Evolutionary conservation across 1,139 yeast species (phyloP).

Genomic region (Blastobotrys illinoisensis): DNA sequence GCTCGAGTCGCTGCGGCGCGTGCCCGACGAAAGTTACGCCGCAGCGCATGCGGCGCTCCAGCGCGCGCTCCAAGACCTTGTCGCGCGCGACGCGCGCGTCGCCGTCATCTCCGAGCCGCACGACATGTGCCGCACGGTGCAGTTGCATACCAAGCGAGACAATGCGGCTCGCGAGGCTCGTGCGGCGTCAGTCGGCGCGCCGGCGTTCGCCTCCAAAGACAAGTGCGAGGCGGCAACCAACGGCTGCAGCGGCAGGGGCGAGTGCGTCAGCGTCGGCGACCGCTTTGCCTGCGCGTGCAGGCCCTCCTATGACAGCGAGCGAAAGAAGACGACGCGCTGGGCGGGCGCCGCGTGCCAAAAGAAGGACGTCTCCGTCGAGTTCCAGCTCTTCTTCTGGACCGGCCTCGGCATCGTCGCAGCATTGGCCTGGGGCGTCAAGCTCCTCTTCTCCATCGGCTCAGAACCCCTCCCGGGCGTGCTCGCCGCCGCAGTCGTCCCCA

Average conservation of each 20-base stretch:
- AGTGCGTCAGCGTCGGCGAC: conserved; percentile 41
- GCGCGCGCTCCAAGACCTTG: conserved; percentile 8
- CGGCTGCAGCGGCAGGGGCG: conserved; percentile 60
- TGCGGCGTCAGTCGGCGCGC: conserved; percentile 3
- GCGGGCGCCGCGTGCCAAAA: conserved; percentile 63
- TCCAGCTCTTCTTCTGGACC: conserved; percentile 66
- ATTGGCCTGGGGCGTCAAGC: conserved; percentile 49
- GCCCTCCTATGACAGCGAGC: conserved; percentile 43
- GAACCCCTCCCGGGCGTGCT: conserved; percentile 67
- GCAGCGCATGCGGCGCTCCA: conserved; percentile 9
- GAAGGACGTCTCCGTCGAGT: conserved; percentile 58
- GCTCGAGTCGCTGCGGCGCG: conserved; percentile 6
- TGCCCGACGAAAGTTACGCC: conserved; percentile 9
- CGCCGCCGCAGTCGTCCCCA: neutral
- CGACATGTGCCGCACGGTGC: neutral
- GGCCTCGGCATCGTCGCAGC: conserved; percentile 43
- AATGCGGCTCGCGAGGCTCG: too few species aligned
- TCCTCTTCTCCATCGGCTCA: conserved; percentile 49
- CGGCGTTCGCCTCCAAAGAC: conserved; percentile 36
- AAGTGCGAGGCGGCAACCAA: conserved; percentile 50
- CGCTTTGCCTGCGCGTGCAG: conserved; percentile 55
- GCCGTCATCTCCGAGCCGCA: neutral
- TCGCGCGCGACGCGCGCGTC: neutral
- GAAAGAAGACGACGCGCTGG: conserved; percentile 55
- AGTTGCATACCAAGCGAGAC: too few species aligned